Evolutionary conservation across 805 yeast genomes (phyloP).

Genomic region (Ogataea nakhonphanomensis): DNA sequence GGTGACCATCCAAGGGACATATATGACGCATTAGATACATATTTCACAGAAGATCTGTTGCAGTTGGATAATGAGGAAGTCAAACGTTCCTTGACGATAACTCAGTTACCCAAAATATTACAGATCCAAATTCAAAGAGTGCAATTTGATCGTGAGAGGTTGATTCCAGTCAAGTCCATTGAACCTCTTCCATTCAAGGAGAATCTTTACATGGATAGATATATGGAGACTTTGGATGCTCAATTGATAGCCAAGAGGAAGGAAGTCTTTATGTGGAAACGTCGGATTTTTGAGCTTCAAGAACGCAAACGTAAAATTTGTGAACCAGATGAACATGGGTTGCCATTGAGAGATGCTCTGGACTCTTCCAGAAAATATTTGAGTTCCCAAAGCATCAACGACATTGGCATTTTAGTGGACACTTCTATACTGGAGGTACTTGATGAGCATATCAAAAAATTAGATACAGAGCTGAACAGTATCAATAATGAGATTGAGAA

Average conservation of each 20-base stretch:
- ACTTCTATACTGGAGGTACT: constrained; percentile 48
- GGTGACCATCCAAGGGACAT: constrained; percentile 85
- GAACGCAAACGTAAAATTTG: constrained; percentile 41
- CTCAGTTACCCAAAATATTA: constrained; percentile 71
- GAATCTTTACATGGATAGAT: constrained; percentile 80
- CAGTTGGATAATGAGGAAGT: constrained; percentile 70
- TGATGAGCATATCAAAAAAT: constrained; percentile 40
- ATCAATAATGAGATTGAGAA: constrained; percentile 38
- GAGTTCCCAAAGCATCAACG: constrained; percentile 37
- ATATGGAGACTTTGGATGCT: constrained; percentile 64
- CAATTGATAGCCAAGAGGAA: constrained; percentile 49
- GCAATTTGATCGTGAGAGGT: constrained; percentile 71
- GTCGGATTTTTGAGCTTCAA: constrained; percentile 43
- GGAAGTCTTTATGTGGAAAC: constrained; percentile 63
- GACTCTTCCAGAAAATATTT: constrained; percentile 57
- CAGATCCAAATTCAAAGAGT: constrained; percentile 95
- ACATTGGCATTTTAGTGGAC: constrained; percentile 36
- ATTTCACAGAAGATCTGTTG: constrained; percentile 71
- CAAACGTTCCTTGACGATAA: constrained; percentile 67
- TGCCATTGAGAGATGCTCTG: constrained; percentile 50
- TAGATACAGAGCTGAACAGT: constrained; percentile 43
- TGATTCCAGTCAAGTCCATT: constrained; percentile 75
- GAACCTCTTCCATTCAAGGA: constrained; percentile 82
- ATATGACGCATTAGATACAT: constrained; percentile 86
- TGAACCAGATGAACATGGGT: constrained; percentile 46